Percentiles rank a stretch among this genome's conserved stretches.
Evolutionary conservation across 495 filamentous ascomycete species (phyloP).

Genomic region (Echria macrotheca): DNA sequence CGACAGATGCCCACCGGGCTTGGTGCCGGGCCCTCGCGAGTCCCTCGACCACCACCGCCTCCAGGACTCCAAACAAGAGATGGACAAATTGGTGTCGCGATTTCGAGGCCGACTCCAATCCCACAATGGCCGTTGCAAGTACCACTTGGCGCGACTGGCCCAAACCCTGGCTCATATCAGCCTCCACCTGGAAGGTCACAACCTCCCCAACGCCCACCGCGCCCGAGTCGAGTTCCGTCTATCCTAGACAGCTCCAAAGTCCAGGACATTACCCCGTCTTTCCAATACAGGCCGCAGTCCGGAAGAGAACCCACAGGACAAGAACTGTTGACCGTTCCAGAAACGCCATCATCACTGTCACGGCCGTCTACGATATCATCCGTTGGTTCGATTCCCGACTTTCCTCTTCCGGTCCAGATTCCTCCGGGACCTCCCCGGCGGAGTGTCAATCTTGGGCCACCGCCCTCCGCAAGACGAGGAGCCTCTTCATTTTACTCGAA

Average conservation of each 20-base stretch:
- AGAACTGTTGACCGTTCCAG: slow-evolving; percentile 28
- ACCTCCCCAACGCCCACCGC: slow-evolving; percentile 62
- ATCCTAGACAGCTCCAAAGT: slow-evolving; percentile 46
- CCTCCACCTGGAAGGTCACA: slow-evolving; percentile 48
- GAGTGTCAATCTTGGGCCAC: slow-evolving; percentile 56
- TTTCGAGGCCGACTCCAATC: slow-evolving; percentile 47
- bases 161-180: slow-evolving; percentile 38
- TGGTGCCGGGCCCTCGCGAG: slow-evolving; percentile 25
- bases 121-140: slow-evolving; percentile 52
- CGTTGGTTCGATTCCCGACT: slow-evolving; percentile 56
- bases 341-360: slow-evolving; percentile 35
- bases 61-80: slow-evolving; percentile 33
- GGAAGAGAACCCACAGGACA: slow-evolving; percentile 23
- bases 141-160: slow-evolving; percentile 34
- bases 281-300: slow-evolving; percentile 44
- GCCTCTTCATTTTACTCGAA: slow-evolving; percentile 69
- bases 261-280: slow-evolving; percentile 46
- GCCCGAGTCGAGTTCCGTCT: slow-evolving; percentile 55
- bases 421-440: slow-evolving; percentile 40
- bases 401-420: slow-evolving; percentile 46
- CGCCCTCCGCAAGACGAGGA: slow-evolving; percentile 63
- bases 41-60: slow-evolving; percentile 31
- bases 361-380: slow-evolving; percentile 52
- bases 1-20: slow-evolving; percentile 25
- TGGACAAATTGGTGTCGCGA: slow-evolving; percentile 42